Evolutionary conservation across 805 yeast species (phyloP).

Genomic region (Wickerhamia fluorescens): DNA sequence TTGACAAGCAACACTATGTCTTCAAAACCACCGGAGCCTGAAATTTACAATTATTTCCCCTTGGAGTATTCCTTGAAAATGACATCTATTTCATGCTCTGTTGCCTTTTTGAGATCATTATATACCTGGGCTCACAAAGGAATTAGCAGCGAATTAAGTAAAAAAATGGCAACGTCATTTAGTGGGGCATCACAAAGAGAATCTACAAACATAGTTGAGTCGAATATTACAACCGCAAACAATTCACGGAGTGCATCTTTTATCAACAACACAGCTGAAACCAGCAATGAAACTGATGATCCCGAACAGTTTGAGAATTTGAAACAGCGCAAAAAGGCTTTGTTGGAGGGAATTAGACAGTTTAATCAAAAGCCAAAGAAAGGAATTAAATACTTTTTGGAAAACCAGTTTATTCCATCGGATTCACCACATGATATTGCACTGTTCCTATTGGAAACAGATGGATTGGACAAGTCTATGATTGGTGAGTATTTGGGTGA

Average conservation of each 20-base stretch:
- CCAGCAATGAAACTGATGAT: constrained; percentile 47
- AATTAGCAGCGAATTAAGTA: constrained; percentile 7
- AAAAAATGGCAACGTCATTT: constrained; percentile 1
- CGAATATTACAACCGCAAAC: constrained; percentile 14
- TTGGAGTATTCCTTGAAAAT: constrained; percentile 79
- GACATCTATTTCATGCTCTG: constrained; percentile 71
- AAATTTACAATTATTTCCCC: constrained; percentile 50
- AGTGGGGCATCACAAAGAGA: constrained; percentile 9
- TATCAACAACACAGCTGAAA: constrained; percentile 8
- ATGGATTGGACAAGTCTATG: constrained; percentile 72
- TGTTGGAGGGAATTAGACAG: constrained; percentile 67
- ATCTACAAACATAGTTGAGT: constrained; percentile 24
- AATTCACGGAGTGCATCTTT: constrained; percentile 27
- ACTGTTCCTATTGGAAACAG: constrained; percentile 58
- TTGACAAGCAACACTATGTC: constrained; percentile 63
- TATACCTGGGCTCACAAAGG: constrained; percentile 80
- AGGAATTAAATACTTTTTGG: constrained; percentile 61
- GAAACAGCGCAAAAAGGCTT: constrained; percentile 75
- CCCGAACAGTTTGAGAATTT: constrained; percentile 79
- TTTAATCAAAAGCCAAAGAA: constrained; percentile 82
- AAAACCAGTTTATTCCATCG: constrained; percentile 54
- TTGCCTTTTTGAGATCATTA: constrained; percentile 74
- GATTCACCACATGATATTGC: constrained; percentile 69
- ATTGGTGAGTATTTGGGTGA: constrained; percentile 93
- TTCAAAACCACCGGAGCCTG: constrained; percentile 50